Conservation (phyloP, 176 grass and related monocot genomes). For the Coix lacrymajobi region DNA sequence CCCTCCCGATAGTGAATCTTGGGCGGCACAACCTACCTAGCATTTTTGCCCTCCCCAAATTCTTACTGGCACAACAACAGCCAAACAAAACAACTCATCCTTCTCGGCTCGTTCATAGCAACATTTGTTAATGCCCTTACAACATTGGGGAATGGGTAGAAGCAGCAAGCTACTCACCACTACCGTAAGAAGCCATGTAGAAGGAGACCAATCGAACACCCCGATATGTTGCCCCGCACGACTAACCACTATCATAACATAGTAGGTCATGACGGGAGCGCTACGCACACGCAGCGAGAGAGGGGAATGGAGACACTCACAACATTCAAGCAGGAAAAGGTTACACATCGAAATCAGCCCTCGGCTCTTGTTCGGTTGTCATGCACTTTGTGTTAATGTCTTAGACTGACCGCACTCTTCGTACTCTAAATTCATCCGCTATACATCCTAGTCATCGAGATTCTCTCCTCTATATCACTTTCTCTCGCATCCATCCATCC, state of each 20-base stretch:
- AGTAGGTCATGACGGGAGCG: not conserved
- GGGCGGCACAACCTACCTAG: not conserved
- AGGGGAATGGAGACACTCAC: conserved; percentile 34
- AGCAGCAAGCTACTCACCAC: not conserved
- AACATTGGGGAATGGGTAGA: not conserved
- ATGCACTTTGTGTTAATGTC: no score
- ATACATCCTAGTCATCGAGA: no score
- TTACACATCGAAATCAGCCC: conserved; percentile 76
- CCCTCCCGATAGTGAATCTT: not conserved
- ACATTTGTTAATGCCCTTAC: not conserved
- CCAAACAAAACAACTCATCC: not conserved
- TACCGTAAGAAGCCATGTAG: not conserved
- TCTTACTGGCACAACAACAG: not conserved
- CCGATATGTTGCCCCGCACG: not conserved
- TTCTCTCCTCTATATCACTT: no score
- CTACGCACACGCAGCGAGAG: not conserved
- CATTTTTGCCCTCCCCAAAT: not conserved
- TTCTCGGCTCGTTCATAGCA: no score
- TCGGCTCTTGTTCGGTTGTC: no score
- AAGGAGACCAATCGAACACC: not conserved
- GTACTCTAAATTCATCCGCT: no score
- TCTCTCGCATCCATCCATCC: no score
- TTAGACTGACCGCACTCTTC: no score
- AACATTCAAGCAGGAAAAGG: conserved; percentile 98
- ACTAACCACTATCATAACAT: not conserved